Base-by-base conservation (phyloP, 352 stramenopile species). In the Peronospora belbahrii region DNA sequence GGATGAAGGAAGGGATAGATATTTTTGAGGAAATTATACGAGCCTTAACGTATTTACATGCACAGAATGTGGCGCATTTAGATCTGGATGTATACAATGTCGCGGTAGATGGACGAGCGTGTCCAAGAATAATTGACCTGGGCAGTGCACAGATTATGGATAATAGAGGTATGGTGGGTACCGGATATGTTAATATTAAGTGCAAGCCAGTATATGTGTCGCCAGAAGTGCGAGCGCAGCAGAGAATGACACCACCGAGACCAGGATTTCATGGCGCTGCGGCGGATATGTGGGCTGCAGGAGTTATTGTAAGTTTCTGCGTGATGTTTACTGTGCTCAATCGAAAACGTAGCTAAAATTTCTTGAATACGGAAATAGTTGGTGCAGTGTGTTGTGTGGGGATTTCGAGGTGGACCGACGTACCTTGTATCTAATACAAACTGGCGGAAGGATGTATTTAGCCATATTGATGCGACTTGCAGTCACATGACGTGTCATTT, bases 41-140 rank as follows among this genome's bases (percentile, higher is more conserved):
- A 8, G 81, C 72, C 0, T 64, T 93, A 27, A 87, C 76, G 46
- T 93, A 90, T 56, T 31, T 93, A 14, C 81, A 93, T 38, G 76
- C 78, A 8, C 73, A 89, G 53, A 70, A 59, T 39, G 76, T 93
- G 14, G 77, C 76, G 18, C 81, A 93, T 49, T 47, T 90, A 28
- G 81, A 93, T 54, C 45, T 93, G 6, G 81, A 93, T 57, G 80
- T 89, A 36, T 93, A 89, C 62, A 93, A 93, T 49, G 65, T 93
- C 19, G 78, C 78, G 13, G 72, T 93, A 33, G 81, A 90, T 56
- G 66, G 59, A 44, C 51, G 65, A 11, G 41, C 51, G 15, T 52
- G 59, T 32, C 60, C 77, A 15, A 79, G 81, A 32, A 80, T 92
- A 47, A 87, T 93, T 40, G 81, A 93, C 44, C 55, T 89, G 5